Evolutionary conservation across 257 asterid genomes (phyloP).

Genomic region (Przewalskia tangutica): DNA sequence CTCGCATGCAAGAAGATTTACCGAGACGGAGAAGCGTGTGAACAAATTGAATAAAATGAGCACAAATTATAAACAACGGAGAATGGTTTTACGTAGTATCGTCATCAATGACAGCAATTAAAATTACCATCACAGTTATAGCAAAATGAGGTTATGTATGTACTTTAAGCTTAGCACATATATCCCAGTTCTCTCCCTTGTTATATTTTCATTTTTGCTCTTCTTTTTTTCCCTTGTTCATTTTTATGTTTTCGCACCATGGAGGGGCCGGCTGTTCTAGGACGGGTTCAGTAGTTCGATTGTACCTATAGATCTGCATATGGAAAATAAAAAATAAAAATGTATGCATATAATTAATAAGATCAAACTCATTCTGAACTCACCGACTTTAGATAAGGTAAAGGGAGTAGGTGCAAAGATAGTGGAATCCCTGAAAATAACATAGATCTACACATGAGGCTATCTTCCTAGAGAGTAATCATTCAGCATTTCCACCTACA

Average conservation of each 20-base stretch:
- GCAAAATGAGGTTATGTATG: not conserved
- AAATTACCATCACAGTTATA: not conserved
- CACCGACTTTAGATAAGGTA: not conserved
- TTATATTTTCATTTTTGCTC: not conserved
- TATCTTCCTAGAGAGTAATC: not conserved
- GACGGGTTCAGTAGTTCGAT: not conserved
- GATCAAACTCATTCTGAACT: not conserved
- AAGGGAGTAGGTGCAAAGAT: not conserved
- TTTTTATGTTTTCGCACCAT: not conserved
- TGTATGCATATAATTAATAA: not conserved
- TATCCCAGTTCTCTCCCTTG: not conserved
- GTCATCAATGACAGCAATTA: not conserved
- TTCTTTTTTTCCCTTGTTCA: not conserved
- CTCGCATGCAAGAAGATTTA: not conserved
- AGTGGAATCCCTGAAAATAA: not conserved
- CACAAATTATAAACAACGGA: not conserved
- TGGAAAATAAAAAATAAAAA: not conserved
- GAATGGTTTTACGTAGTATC: not conserved
- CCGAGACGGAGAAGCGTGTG: not conserved
- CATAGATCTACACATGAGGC: not conserved
- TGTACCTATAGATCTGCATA: not conserved
- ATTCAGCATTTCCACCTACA: not conserved
- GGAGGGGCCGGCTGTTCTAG: not conserved
- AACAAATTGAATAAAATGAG: not conserved
- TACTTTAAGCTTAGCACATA: not conserved